Base-by-base conservation (phyloP, 2,329 filamentous ascomycete genomes). In the Colletotrichum trifolii region DNA sequence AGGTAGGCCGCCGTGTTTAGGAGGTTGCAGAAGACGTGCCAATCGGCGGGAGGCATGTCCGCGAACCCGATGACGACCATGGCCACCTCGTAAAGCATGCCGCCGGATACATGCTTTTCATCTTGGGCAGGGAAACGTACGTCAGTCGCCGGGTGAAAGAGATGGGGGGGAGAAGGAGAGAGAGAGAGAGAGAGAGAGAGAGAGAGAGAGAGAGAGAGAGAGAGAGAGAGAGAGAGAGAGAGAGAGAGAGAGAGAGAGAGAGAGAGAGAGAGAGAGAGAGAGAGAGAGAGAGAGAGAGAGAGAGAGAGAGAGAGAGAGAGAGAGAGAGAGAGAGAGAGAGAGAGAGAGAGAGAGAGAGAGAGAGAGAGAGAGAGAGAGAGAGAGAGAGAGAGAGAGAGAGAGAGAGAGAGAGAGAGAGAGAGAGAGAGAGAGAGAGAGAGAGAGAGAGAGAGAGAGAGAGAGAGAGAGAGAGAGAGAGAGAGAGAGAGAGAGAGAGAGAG, bases 1-100 rank as follows among this genome's bases (percentile, higher is more conserved):
- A 71, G 69, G 12, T 70, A 72, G 1, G 77, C 73, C 9, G 78
- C 77, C 6, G 72, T 70, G 40, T 71, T 62, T 71, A 77, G 76
- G 58, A 79, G 64, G 15, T 33, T 35, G 34, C 25, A 50, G 4
- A 13, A 13, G 12, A 59, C 34, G 12, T 49, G n/a, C 1, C 34
- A 11, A 13, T 64, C 60, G n/a, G 15, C n/a, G 66, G 65, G 1
- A 67, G 1, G 1, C 6, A 8, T 38, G 17, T 11, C 3, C 3
- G 12, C 49, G 6, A 52, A 42, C 9, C 2, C 1, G 3, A 12
- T 6, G 11, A 49, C 8, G 9, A 56, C 39, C 6, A 33, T n/a
- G 17, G 66, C 64, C 17, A 38, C 45, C 11, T 60, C 56, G 34
- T 67, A 40, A 12, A 68, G 36, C 33, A 53, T 42, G 25, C 11